Evolutionary conservation across 768 basidiomycete species (phyloP), one percentile per base, ranked within the genome.

Genomic region (Boletus rex-veris): DNA sequence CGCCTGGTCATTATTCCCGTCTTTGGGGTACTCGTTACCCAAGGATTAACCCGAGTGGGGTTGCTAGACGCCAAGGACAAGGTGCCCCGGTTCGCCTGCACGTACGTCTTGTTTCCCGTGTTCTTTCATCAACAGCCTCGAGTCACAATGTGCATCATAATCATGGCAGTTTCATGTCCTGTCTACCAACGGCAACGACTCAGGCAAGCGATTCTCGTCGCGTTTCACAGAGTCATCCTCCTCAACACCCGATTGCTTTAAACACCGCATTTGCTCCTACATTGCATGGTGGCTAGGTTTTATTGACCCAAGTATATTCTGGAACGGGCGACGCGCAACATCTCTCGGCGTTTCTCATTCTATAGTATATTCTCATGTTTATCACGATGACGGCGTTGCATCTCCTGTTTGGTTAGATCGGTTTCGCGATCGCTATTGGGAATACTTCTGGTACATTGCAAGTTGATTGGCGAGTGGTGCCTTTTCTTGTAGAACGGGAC

Each of bases 31-130:
- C 19, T 3, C 19, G 19, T 19, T 19, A 19, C 19, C 19, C 19
- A 19, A 19, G 19, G 19, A 19, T 19, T 19, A 26, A 77, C 76
- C 15, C 66, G 61, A 3, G 66, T 57, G 0, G 80, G 79, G 1
- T 40, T 87, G 7, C 78, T 87, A 18, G 59, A 74, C 6, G 59
- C 60, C 50, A 80, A 26, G 0, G 78, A 88, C 58, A 80, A 80
- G 36, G 82, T 88, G 0, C 63, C 87, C 16, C 75, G 77, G 55
- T 85, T 88, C 50, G 80, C 86, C 11, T 83, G 83, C 79, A 82
- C 87, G 85, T 86, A 52, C 64, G 85, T 72, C 4, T 15, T 38
- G 43, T 58, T 31, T 28, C 28, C 5, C 45, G 10, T 18, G 9
- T 18, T n/a, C 44, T 15, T 19, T 28, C 26, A 24, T 48, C 16